Base-by-base conservation (phyloP, 148 eudicot genomes). In the Diospyros kaki region DNA sequence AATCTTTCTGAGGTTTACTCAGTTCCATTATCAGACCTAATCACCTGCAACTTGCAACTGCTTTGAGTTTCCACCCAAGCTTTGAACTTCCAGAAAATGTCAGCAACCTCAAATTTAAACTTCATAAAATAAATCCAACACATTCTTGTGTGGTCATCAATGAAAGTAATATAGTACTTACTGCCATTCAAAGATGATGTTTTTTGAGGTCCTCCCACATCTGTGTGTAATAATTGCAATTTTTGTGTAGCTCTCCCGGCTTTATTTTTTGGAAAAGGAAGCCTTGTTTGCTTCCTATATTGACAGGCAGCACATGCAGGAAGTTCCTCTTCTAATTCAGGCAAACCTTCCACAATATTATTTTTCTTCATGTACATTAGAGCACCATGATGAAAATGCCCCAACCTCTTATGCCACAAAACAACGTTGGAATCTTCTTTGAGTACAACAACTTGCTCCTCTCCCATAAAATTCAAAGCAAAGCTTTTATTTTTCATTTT, bases 201-300 rank as follows among this genome's bases (percentile, higher is more conserved):
- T 60, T 60, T 6, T 40, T 17, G 2, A 17, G 64, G 41, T 60
- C 59, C 59, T 56, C 59, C 59, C 59, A 56, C 59, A 56, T 56
- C 1, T 13, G 28, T 56, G 59, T 56, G 45, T 48, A 48, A 0
- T 1, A 48, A 48, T 1, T 48, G 52, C 52, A 48, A 1, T 48
- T 48, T 48, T 48, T 48, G 52, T 48, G 52, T 48, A 48, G 52
- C 52, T 48, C 52, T 48, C 52, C 8, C 0, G 1, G 52, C 43
- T 17, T 62, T 62, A 7, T 62, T 62, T 62, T 62, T 17, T 62
- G 12, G 66, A 62, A 62, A 62, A 38, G 66, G 44, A 62, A 62
- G 44, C 66, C 44, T 62, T 38, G 44, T 39, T 0, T 62, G 66
- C 66, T 38, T 59, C 63, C 63, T 17, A 56, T 56, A 56, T 14